phyloP scores from a whole-genome alignment of 1,139 yeast genomes.

The Pichia sp. region DNA sequence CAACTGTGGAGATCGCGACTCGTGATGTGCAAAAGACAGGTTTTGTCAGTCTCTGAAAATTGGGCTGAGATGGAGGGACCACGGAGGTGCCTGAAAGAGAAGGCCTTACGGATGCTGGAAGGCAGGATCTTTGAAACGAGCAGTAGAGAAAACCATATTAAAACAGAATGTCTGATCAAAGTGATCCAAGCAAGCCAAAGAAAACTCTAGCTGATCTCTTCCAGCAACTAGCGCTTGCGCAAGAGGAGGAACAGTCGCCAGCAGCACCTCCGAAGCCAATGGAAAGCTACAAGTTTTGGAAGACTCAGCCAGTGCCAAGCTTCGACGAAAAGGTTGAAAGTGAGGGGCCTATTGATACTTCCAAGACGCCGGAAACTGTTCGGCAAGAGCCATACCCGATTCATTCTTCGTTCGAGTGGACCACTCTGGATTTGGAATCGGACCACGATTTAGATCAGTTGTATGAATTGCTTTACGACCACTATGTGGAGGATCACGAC shows the following conservation, averaged over 20 bases:
- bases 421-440: constrained; percentile 63
- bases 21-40: too few relatives aligned
- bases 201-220: constrained; percentile 47
- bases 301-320: constrained; percentile 89
- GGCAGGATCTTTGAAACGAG: too few relatives aligned
- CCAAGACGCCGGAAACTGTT: constrained; percentile 66
- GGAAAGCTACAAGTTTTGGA: constrained; percentile 96
- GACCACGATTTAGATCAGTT: constrained; percentile 64
- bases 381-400: constrained; percentile 67
- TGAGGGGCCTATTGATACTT: constrained; percentile 80
- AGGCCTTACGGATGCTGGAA: too few relatives aligned
- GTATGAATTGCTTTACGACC: constrained; percentile 73
- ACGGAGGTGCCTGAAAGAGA: too few relatives aligned
- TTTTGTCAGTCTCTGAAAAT: too few relatives aligned
- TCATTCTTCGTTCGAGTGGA: constrained; percentile 83
- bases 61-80: too few relatives aligned
- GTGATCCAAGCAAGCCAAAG: constrained; percentile 11
- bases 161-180: constrained; percentile 10
- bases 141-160: not conserved
- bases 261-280: constrained; percentile 54
- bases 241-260: constrained; percentile 36
- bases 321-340: constrained; percentile 60
- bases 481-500: constrained; percentile 92
- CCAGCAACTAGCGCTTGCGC: constrained; percentile 47
- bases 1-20: too few relatives aligned